phyloP scores from a whole-genome alignment of 306 rosid species.

The Sicyos edulis region DNA sequence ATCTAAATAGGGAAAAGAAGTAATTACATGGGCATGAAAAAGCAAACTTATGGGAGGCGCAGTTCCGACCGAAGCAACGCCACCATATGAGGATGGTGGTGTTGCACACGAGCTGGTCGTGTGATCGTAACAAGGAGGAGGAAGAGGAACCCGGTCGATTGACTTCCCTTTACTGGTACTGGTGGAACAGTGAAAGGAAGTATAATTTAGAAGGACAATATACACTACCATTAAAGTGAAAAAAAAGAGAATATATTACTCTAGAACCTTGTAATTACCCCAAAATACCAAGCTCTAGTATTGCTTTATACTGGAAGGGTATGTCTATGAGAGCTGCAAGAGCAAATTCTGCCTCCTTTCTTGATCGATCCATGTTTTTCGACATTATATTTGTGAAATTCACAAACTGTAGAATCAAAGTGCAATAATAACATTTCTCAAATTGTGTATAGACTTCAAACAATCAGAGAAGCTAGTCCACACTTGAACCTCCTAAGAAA shows the following conservation, averaged over 20 bases:
- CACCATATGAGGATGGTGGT: constrained; percentile 53
- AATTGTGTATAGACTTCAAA: constrained; percentile 12
- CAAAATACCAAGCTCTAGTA: constrained; percentile 63
- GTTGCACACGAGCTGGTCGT: constrained; percentile 44
- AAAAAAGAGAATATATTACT: constrained; percentile 20
- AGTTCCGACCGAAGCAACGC: constrained; percentile 24
- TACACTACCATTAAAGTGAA: background rate
- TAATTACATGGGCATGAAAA: constrained; percentile 57
- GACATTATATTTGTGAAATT: constrained; percentile 89
- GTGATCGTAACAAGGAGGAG: constrained; percentile 69
- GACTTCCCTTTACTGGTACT: constrained; percentile 61
- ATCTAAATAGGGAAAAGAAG: constrained; percentile 18
- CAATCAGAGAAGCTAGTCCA: background rate
- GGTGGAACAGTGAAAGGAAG: constrained; percentile 12
- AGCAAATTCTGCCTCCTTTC: constrained; percentile 88
- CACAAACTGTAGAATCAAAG: constrained; percentile 59
- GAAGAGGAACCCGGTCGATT: constrained; percentile 69
- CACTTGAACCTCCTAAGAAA: background rate
- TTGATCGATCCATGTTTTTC: constrained; percentile 55
- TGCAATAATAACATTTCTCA: constrained; percentile 6
- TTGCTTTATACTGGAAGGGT: constrained; percentile 88
- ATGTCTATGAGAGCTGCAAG: constrained; percentile 88
- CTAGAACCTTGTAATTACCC: constrained; percentile 49
- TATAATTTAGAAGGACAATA: constrained; percentile 20
- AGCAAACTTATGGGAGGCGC: constrained; percentile 42